Base-by-base conservation (phyloP, 202 grass and related monocot genomes). In the Eragrostis tef region DNA sequence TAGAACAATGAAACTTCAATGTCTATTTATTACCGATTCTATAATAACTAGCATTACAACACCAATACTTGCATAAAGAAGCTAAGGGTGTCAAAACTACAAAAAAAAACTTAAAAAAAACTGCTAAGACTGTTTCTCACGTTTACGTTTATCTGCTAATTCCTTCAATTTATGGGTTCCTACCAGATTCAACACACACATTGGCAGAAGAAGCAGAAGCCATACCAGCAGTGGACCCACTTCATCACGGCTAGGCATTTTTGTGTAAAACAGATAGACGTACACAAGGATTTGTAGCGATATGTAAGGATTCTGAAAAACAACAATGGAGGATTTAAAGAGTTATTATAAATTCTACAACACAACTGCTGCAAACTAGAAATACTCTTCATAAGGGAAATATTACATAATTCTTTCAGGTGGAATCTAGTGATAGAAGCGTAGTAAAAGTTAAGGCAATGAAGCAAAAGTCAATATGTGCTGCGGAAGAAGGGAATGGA, bases 221-320 rank as follows among this genome's bases (percentile, higher is more conserved):
- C 57, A 60, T 10, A 11, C 57, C 57, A 60, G 22, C 57, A 60
- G 57, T 26, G 57, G 57, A 22, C 57, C 57, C 57, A 60, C 57
- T 21, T 60, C n/a, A n/a, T n/a, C n/a, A n/a, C n/a, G n/a, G 57
- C 57, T 21, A 60, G 57, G 57, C 20, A 60, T n/a, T 9, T 60
- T 13, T 26, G 8, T 60, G n/a, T 60, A 24, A 24, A 22, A 60
- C 57, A 60, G n/a, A n/a, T n/a, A n/a, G n/a, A n/a, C n/a, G n/a
- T n/a, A n/a, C n/a, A n/a, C n/a, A n/a, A n/a, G n/a, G n/a, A 60
- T 60, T 21, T 60, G 57, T 60, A 60, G 57, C 57, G 25, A 60
- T 24, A 60, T 60, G 57, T 26, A 60, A 25, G 8, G 57, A 60
- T 60, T 60, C 57, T 60, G 22, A 7, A 60, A 60, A 25, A 24